These are phyloP conservation scores for Podospora australis DNA, from an alignment of 495 filamentous ascomycete species.

Conservation along the genomic window DNA sequence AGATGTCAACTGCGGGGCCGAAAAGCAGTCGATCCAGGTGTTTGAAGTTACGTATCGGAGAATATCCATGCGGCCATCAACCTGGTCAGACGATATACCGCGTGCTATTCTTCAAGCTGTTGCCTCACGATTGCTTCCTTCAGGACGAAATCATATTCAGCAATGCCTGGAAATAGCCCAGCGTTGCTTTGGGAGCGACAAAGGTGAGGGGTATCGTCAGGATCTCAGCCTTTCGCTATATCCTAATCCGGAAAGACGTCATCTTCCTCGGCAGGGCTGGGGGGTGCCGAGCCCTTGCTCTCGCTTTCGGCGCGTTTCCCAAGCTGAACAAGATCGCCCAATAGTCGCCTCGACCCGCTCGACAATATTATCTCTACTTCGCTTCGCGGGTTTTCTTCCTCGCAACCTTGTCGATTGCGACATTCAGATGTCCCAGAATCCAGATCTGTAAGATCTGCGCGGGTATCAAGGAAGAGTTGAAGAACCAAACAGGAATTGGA, in stretches of 20 bases:
- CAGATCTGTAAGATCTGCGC: conserved; percentile 5
- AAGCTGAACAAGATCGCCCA: conserved; percentile 17
- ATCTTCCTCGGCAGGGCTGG: conserved; percentile 14
- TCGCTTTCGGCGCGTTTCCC: conserved; percentile 14
- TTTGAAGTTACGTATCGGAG: not conserved
- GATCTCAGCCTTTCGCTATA: conserved; percentile 1
- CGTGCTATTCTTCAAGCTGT: not conserved
- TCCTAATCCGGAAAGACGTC: conserved; percentile 16
- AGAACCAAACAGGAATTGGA: not conserved
- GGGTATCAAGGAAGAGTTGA: not conserved
- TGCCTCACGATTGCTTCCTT: not conserved
- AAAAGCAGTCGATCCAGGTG: not conserved
- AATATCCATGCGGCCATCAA: conserved; percentile 3
- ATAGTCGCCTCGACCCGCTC: not conserved
- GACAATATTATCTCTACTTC: conserved; percentile 1
- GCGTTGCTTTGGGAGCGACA: conserved; percentile 1
- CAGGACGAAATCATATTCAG: not conserved
- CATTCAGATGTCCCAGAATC: no score
- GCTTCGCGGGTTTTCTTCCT: not conserved
- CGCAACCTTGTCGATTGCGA: conserved; percentile 2
- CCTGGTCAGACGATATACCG: not conserved
- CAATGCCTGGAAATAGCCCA: conserved; percentile 16
- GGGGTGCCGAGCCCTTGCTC: not conserved
- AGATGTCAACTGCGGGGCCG: not conserved
- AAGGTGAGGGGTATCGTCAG: conserved; percentile 3